Evolutionary conservation across 345 rosid genomes (phyloP).

Genomic region (Moricandia arvensis): DNA sequence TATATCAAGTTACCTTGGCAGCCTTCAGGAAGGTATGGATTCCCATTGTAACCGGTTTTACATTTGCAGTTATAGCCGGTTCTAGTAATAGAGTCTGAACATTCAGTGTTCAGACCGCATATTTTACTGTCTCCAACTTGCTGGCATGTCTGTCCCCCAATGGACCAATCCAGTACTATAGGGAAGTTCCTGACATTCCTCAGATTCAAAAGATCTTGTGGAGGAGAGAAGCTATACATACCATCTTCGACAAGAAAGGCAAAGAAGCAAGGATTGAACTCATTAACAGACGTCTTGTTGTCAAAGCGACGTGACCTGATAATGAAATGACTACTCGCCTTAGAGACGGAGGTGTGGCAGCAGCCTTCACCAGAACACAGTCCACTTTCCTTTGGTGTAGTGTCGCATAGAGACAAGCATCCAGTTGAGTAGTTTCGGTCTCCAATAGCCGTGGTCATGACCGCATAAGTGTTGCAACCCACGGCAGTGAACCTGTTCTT

Average conservation of each 20-base stretch:
- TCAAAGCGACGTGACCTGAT: too few relatives aligned
- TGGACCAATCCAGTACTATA: slow-evolving; percentile 17
- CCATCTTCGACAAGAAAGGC: slow-evolving; percentile 38
- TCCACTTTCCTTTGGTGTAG: background rate
- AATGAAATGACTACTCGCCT: too few relatives aligned
- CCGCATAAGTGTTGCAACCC: slow-evolving; percentile 38
- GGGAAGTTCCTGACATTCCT: background rate
- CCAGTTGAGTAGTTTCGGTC: background rate
- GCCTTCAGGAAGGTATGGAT: slow-evolving; percentile 31
- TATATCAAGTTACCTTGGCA: slow-evolving; percentile 30
- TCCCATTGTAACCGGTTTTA: slow-evolving; percentile 30
- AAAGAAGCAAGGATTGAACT: slow-evolving; percentile 10
- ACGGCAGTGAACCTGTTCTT: slow-evolving; percentile 26
- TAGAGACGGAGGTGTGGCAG: background rate
- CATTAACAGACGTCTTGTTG: background rate
- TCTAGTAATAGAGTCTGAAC: background rate
- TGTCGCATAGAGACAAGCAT: slow-evolving; percentile 7
- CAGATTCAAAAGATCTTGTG: background rate
- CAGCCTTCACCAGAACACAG: slow-evolving; percentile 21
- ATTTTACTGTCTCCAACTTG: background rate
- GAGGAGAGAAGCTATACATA: background rate
- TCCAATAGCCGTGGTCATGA: background rate
- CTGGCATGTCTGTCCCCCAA: background rate
- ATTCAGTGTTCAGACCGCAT: background rate
- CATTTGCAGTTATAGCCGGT: slow-evolving; percentile 41